phyloP scores from a whole-genome alignment of 129 eudicot genomes.

The Saposhnikovia divaricata region DNA sequence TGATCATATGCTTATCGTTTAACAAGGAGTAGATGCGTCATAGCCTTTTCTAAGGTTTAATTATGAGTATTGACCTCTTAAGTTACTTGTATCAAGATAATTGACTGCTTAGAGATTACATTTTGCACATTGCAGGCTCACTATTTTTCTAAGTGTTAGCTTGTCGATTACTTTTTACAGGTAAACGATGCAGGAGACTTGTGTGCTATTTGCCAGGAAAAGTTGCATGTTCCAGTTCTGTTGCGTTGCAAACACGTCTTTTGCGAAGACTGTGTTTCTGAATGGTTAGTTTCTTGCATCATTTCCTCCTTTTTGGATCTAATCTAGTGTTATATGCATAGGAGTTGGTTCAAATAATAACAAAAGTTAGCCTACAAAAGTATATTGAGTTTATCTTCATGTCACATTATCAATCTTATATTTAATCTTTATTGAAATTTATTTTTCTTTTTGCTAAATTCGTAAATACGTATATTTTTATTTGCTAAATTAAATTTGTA shows the following conservation, averaged over 20 bases:
- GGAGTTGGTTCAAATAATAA: background rate
- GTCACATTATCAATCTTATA: background rate
- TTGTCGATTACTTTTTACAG: constrained; percentile 18
- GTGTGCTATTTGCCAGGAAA: constrained; percentile 90
- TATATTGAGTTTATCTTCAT: background rate
- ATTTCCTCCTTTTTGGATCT: background rate
- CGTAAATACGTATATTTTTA: background rate
- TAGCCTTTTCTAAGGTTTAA: background rate
- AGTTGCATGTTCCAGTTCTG: constrained; percentile 70
- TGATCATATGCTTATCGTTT: background rate
- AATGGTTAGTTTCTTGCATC: constrained; percentile 41
- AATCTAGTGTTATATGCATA: background rate
- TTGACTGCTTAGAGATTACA: background rate
- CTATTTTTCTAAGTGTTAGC: background rate
- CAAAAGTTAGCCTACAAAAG: background rate
- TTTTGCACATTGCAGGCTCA: background rate
- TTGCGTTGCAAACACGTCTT: constrained; percentile 71
- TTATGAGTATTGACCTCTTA: background rate
- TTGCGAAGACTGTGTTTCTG: constrained; percentile 82
- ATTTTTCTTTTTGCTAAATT: background rate
- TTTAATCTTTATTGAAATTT: background rate
- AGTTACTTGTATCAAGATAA: background rate
- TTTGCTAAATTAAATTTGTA: background rate
- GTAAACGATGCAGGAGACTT: constrained; percentile 72
- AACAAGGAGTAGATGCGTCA: too few relatives aligned